Conservation (phyloP, 2,329 filamentous ascomycete species). For the Penicillium sp. region DNA sequence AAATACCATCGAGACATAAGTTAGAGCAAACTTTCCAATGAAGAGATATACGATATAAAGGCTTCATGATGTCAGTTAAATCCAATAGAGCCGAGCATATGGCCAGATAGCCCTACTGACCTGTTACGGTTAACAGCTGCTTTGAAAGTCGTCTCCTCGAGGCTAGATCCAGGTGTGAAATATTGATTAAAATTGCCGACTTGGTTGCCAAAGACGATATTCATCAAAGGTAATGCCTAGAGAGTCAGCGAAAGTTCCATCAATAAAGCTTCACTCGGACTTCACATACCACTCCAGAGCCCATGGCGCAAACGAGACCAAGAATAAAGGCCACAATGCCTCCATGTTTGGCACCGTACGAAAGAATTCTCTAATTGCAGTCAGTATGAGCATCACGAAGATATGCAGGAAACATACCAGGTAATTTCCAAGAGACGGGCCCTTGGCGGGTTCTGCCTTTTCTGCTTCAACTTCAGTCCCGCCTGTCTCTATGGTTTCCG, state of each 20-base stretch:
- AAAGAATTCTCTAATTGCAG: slow-evolving; percentile 23
- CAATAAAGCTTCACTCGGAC: background rate
- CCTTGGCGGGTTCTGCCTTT: too few species aligned
- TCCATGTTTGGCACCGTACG: slow-evolving; percentile 23
- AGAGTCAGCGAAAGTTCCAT: background rate
- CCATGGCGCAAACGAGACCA: slow-evolving; percentile 26
- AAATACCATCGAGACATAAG: slow-evolving; percentile 59
- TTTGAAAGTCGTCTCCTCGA: slow-evolving; percentile 55
- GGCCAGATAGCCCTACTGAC: slow-evolving; percentile 30
- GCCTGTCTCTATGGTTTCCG: too few species aligned
- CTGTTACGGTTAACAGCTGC: slow-evolving; percentile 51
- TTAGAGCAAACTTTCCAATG: slow-evolving; percentile 57
- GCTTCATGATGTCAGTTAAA: slow-evolving; percentile 34
- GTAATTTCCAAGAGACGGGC: too few species aligned
- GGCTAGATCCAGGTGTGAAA: slow-evolving; percentile 46
- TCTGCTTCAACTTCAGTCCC: too few species aligned
- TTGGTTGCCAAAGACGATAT: slow-evolving; percentile 61
- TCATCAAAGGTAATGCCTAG: slow-evolving; percentile 56
- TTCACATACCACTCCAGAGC: slow-evolving; percentile 34
- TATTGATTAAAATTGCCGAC: slow-evolving; percentile 63
- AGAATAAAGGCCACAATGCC: slow-evolving; percentile 19
- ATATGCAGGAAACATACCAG: too few species aligned
- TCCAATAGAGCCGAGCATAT: background rate
- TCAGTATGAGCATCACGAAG: too few species aligned
- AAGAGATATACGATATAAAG: slow-evolving; percentile 64